Evolutionary conservation across 169 alveolate genomes (phyloP).

Genomic region (Cardiosporidium cionae): DNA sequence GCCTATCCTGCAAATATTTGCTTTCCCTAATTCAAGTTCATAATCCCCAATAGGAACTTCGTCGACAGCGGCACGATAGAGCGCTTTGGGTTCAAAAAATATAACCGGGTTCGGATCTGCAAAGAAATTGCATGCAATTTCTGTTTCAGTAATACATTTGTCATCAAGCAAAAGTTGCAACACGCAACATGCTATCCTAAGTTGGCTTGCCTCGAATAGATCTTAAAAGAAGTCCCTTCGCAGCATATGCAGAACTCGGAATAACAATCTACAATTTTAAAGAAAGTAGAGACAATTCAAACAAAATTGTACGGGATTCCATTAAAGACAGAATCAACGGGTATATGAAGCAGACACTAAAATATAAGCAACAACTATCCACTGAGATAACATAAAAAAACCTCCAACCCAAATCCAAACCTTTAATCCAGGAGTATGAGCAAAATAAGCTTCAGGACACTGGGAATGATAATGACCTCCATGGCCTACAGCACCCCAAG

Average conservation of each 20-base stretch:
- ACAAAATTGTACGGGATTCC: background rate
- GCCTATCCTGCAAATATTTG: constrained; percentile 87
- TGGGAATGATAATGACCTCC: constrained; percentile 94
- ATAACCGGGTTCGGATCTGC: constrained; percentile 83
- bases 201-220: constrained; percentile 49
- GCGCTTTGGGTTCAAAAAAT: constrained; percentile 94
- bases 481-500: constrained; percentile 97
- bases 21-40: constrained; percentile 82
- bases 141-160: background rate
- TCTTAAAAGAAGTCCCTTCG: constrained; percentile 80
- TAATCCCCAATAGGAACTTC: constrained; percentile 83
- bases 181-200: background rate
- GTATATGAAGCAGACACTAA: too few relatives aligned
- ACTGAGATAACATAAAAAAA: background rate
- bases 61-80: constrained; percentile 87
- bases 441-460: constrained; percentile 91
- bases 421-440: constrained; percentile 90
- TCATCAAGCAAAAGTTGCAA: background rate
- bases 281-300: background rate
- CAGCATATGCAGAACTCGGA: constrained; percentile 91
- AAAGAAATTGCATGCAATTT: too few relatives aligned
- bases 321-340: too few relatives aligned
- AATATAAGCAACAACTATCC: background rate
- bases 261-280: constrained; percentile 64
- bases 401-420: constrained; percentile 10